Evolutionary conservation across 2,329 filamentous ascomycete species (phyloP).

Genomic region (Stemphylium lycopersici): DNA sequence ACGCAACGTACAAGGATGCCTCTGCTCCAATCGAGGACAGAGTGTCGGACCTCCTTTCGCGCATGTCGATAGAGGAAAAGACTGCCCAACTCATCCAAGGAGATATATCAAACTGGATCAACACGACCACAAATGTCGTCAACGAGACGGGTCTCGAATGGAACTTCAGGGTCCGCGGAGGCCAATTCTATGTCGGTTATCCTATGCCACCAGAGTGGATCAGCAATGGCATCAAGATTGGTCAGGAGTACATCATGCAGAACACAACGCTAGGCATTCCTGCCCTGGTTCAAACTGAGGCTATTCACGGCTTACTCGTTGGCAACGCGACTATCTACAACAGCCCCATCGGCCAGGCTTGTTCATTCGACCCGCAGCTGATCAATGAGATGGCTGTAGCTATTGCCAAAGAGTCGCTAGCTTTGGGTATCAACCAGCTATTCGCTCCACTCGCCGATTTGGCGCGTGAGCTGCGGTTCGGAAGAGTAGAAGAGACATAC

Average conservation of each 20-base stretch:
- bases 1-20: conserved; percentile 66
- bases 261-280: conserved; percentile 72
- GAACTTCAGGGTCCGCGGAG: conserved; percentile 70
- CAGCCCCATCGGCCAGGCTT: conserved; percentile 74
- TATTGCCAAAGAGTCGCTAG: conserved; percentile 69
- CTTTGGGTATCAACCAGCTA: conserved; percentile 74
- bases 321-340: conserved; percentile 81
- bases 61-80: conserved; percentile 79
- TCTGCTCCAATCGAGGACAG: conserved; percentile 67
- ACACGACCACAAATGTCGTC: conserved; percentile 69
- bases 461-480: conserved; percentile 72
- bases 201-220: conserved; percentile 69
- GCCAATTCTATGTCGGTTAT: conserved; percentile 74
- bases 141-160: conserved; percentile 70
- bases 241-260: conserved; percentile 71
- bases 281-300: conserved; percentile 74
- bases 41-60: conserved; percentile 69
- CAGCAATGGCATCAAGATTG: conserved; percentile 66
- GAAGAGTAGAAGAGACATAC: conserved; percentile 75
- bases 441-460: conserved; percentile 75
- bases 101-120: conserved; percentile 76
- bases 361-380: conserved; percentile 71
- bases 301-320: conserved; percentile 74
- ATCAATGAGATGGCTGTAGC: conserved; percentile 69
- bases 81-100: conserved; percentile 67